Evolutionary conservation across 2,329 filamentous ascomycete species (phyloP).

Genomic region (Pseudocercospora musae): DNA sequence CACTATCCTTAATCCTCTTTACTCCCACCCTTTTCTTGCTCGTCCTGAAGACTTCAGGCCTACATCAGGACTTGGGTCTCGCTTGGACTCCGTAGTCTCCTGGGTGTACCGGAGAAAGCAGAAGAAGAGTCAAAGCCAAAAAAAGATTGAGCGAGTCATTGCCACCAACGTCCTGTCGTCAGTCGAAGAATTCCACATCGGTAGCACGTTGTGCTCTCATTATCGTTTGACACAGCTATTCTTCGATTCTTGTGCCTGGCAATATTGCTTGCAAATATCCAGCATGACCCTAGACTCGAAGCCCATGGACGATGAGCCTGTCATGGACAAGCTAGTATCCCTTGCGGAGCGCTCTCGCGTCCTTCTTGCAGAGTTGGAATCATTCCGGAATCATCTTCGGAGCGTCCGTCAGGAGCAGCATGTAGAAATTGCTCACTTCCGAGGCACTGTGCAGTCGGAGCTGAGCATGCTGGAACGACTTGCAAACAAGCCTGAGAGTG

Average conservation of each 20-base stretch:
- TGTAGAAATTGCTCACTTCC: slow-evolving; percentile 36
- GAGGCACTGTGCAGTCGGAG: slow-evolving; percentile 36
- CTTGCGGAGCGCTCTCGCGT: slow-evolving; percentile 39
- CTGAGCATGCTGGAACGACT: slow-evolving; percentile 33
- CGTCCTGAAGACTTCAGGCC: neutral
- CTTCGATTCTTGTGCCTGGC: neutral
- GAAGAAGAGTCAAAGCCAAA: neutral
- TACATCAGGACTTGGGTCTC: neutral
- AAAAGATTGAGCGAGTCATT: neutral
- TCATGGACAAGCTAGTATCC: slow-evolving; percentile 19
- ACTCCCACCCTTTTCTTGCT: neutral
- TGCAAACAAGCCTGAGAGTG: slow-evolving; percentile 24
- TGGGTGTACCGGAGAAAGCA: neutral
- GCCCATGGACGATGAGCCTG: neutral
- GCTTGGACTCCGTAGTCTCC: neutral
- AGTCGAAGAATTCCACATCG: neutral
- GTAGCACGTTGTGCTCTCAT: neutral
- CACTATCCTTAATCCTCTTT: neutral
- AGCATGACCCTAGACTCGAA: neutral
- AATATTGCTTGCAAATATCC: neutral
- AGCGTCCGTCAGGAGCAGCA: slow-evolving; percentile 37
- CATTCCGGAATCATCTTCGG: slow-evolving; percentile 37
- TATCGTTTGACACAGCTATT: neutral
- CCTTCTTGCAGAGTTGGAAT: slow-evolving; percentile 42
- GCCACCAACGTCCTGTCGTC: neutral